phyloP scores from a whole-genome alignment of 805 yeast species.

The Kuraishia piskuri region DNA sequence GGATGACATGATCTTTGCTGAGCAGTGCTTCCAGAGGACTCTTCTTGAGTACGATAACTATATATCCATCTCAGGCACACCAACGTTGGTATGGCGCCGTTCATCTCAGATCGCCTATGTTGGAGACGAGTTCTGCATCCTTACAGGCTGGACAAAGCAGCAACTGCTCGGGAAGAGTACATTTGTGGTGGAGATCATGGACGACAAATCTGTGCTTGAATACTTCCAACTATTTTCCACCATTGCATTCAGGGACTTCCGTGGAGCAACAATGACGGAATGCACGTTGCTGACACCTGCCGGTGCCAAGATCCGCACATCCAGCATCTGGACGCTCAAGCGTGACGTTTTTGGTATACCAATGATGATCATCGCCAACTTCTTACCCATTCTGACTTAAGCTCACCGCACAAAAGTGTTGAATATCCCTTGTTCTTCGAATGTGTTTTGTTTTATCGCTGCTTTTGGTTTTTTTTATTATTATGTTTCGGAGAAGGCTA shows the following conservation, averaged over 20 bases:
- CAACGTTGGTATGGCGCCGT: conserved; percentile 91
- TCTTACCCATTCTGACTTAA: conserved; percentile 60
- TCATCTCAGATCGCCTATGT: conserved; percentile 94
- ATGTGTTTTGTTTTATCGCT: neutral
- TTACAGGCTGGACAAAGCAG: conserved; percentile 84
- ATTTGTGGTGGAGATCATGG: conserved; percentile 77
- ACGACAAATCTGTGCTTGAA: conserved; percentile 77
- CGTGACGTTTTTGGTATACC: conserved; percentile 96
- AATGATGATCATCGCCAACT: conserved; percentile 93
- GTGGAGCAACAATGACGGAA: conserved; percentile 82
- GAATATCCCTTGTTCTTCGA: neutral
- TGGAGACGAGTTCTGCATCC: conserved; percentile 84
- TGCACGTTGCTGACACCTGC: conserved; percentile 66
- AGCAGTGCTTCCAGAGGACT: conserved; percentile 91
- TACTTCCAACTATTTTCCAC: conserved; percentile 80
- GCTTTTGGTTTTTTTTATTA: neutral
- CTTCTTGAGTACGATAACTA: conserved; percentile 81
- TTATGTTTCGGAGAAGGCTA: neutral
- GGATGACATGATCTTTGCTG: conserved; percentile 90
- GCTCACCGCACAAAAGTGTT: neutral
- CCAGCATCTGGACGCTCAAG: conserved; percentile 87
- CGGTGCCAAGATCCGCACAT: conserved; percentile 53
- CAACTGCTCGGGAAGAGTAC: conserved; percentile 59
- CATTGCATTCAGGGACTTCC: conserved; percentile 85
- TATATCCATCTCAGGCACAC: conserved; percentile 81